Evolutionary conservation across 2,329 filamentous ascomycete genomes (phyloP), one percentile per base, ranked within the genome.

Genomic region (Chrysoporthe puriensis): DNA sequence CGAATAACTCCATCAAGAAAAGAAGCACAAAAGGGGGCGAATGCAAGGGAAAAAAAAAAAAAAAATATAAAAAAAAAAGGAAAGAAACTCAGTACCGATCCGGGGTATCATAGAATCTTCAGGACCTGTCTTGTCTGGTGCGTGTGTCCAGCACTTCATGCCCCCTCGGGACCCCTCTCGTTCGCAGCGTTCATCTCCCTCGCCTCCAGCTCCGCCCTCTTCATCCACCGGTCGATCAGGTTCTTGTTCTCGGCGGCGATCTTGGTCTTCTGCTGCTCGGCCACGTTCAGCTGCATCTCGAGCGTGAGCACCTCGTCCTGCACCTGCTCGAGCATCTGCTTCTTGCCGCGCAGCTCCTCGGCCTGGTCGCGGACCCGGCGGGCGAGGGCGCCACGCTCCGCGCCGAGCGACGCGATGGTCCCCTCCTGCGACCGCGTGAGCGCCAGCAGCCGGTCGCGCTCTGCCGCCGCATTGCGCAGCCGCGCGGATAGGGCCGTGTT

Each of bases 271-370:
- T 89, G 88, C 76, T 94, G 87, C 77, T 96, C 94, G 3, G 91
- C 90, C 83, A 97, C 88, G 73, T 96, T 94, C 56, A 97, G 84
- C 78, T 98, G 92, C 72, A 98, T 83, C 72, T 94, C 94, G 59
- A 97, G 81, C 0, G 93, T 90, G 62, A 97, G 90, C 79, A 97
- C 90, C 78, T 99, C 96, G 79, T 97, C 94, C 80, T 98, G 95
- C 64, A 97, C 90, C 74, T 95, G 87, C 86, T 94, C 91, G 2
- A 97, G 85, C 71, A 97, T 81, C 77, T 94, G 93, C 43, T 89
- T 88, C 82, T 97, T 97, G 68, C 89, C 92, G 66, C 85, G 87
- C 43, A 97, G 79, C 82, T 98, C 96, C 73, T 96, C 92, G 70
- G 96, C 93, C 42, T 91, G 84, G 77, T 97, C 95, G 71, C 87